Conservation (phyloP, 257 asterid genomes). For the Scutellaria galericulata region DNA sequence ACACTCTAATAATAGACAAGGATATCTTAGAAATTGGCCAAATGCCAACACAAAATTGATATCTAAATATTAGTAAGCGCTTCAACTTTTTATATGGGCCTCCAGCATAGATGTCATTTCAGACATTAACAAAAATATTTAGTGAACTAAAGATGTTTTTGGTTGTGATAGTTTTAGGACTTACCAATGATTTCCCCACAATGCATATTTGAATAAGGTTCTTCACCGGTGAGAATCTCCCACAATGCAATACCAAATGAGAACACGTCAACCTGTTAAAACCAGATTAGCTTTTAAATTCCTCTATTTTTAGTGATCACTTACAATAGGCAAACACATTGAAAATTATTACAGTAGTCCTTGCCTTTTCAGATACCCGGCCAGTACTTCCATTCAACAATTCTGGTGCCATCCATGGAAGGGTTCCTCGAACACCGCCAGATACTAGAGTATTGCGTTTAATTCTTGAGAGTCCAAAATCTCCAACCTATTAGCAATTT, state of each 20-base stretch:
- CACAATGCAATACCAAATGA: constrained; percentile 77
- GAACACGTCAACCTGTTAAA: constrained; percentile 76
- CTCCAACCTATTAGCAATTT: constrained; percentile 62
- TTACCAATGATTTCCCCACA: constrained; percentile 83
- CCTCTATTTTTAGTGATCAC: constrained; percentile 12
- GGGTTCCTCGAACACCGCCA: constrained; percentile 81
- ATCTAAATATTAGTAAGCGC: neutral
- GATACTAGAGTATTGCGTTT: constrained; percentile 74
- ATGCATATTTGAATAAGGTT: constrained; percentile 84
- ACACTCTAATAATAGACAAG: neutral
- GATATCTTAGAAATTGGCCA: neutral
- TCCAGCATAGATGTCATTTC: constrained; percentile 6
- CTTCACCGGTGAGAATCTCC: constrained; percentile 83
- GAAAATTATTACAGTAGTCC: constrained; percentile 22
- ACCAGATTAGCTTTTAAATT: constrained; percentile 29
- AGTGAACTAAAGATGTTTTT: neutral
- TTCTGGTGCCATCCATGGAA: constrained; percentile 89
- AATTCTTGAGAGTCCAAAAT: constrained; percentile 75
- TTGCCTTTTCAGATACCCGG: constrained; percentile 72
- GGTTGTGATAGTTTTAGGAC: constrained; percentile 30
- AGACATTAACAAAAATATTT: constrained; percentile 21
- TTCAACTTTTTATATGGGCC: constrained; percentile 8
- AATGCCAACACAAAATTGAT: constrained; percentile 13
- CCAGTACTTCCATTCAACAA: constrained; percentile 67
- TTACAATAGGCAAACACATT: constrained; percentile 18